Conservation (phyloP, 2,329 filamentous ascomycete genomes). For the Colletotrichum chlorophyti region DNA sequence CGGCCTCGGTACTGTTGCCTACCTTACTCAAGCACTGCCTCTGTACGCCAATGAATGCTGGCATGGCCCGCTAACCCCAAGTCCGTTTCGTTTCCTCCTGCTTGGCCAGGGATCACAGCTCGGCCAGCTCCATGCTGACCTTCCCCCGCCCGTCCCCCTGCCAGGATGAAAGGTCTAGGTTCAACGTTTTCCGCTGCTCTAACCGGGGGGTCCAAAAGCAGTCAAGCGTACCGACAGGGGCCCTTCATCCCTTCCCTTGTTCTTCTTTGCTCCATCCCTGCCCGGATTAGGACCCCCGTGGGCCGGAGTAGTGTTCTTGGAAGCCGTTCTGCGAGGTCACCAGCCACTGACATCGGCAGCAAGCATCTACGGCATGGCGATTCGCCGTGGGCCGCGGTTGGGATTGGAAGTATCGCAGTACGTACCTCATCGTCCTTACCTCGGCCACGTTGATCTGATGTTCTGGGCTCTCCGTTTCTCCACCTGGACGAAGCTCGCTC, state of each 20-base stretch:
- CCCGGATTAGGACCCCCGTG: slow-evolving; percentile 14
- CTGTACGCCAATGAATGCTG: not conserved
- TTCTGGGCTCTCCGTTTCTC: slow-evolving; percentile 21
- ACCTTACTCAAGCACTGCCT: not conserved
- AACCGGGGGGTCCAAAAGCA: slow-evolving; percentile 9
- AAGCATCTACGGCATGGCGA: not conserved
- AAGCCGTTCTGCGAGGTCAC: slow-evolving; percentile 1
- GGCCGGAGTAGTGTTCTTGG: slow-evolving; percentile 19
- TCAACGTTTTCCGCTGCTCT: slow-evolving; percentile 9
- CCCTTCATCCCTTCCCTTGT: slow-evolving; percentile 6
- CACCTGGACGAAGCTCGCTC: slow-evolving; percentile 13
- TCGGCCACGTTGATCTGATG: slow-evolving; percentile 2
- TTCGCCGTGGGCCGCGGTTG: not conserved
- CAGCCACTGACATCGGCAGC: slow-evolving; percentile 20
- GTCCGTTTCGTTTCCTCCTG: slow-evolving; percentile 20
- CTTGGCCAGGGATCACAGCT: slow-evolving; percentile 12
- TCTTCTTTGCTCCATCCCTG: slow-evolving; percentile 14
- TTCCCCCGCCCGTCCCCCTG: not conserved
- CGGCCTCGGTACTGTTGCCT: not conserved
- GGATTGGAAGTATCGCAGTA: not conserved
- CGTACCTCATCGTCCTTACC: not conserved
- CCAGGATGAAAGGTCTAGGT: slow-evolving; percentile 9
- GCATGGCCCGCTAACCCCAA: slow-evolving; percentile 14
- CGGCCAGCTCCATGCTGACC: not conserved
- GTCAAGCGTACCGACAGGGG: slow-evolving; percentile 4